Evolutionary conservation across 2,329 filamentous ascomycete species (phyloP).

Genomic region (Fonsecaea erecta): DNA sequence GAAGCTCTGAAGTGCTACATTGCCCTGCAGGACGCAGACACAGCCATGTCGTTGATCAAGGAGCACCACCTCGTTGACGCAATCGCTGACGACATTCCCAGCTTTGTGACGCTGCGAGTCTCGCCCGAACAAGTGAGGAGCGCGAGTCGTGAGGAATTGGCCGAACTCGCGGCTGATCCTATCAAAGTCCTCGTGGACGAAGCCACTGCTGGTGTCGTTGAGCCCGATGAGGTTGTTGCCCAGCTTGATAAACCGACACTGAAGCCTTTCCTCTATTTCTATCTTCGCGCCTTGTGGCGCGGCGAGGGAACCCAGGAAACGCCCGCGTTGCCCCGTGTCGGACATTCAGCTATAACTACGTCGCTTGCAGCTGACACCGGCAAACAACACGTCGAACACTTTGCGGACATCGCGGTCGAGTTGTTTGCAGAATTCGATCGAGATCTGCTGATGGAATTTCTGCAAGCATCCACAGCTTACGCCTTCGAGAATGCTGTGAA

Average conservation of each 20-base stretch:
- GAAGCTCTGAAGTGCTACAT: constrained; percentile 91
- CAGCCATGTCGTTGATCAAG: constrained; percentile 81
- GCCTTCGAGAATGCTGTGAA: constrained; percentile 73
- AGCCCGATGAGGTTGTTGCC: constrained; percentile 73
- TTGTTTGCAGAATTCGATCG: constrained; percentile 86
- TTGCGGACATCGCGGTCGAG: constrained; percentile 83
- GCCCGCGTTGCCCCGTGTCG: constrained; percentile 46
- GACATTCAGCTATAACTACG: constrained; percentile 41
- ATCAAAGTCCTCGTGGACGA: constrained; percentile 87
- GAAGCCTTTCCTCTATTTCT: constrained; percentile 85
- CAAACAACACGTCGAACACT: constrained; percentile 76
- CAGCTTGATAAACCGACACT: constrained; percentile 73
- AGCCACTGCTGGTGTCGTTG: constrained; percentile 84
- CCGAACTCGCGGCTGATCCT: constrained; percentile 79
- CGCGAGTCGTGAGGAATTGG: constrained; percentile 72
- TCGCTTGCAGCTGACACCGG: constrained; percentile 61
- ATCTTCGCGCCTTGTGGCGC: constrained; percentile 83
- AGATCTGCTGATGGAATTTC: constrained; percentile 79
- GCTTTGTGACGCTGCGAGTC: constrained; percentile 86
- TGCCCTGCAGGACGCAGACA: constrained; percentile 86
- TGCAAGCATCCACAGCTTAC: constrained; percentile 83
- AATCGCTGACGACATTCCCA: constrained; percentile 85
- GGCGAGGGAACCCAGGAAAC: constrained; percentile 59
- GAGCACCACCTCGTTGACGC: constrained; percentile 90
- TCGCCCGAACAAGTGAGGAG: constrained; percentile 69